Base-by-base conservation (phyloP, 208 protist genomes). In the Acanthamoeba polyphaga region DNA sequence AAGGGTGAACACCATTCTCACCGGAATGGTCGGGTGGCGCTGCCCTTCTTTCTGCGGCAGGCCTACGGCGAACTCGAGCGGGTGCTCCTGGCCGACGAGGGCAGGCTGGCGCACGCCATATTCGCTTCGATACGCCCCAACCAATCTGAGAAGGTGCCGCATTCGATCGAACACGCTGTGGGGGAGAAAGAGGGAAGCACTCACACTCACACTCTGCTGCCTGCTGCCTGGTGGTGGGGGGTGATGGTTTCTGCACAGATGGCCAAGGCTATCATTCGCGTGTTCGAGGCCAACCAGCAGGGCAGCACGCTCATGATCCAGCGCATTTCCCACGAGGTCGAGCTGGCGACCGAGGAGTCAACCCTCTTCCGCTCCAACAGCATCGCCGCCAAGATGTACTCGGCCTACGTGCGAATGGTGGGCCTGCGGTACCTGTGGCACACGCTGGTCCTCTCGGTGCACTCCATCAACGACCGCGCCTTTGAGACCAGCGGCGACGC, bases 281-380 rank as follows among this genome's bases (percentile, higher is more conserved):
- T 92, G 24, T 92, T 76, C 43, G 87, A 68, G 15, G 60, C 60
- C 87, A 92, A 76, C 38, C 53, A 92, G 32, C 58, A 92, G n/a
- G 58, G 87, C 38, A 74, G 6, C 13, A 29, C 62, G 6, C 60
- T 92, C 87, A 19, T 92, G 7, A 29, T 74, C 43, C 9, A 19
- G 24, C 64, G 87, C 9, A 92, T 92, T 22, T 76, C 87, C 9
- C 27, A 92, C 9, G 87, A 92, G 60, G 27, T 92, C 62, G 38
- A 58, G 22, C 24, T 49, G 64, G 55, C 87, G 6, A 51, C 34
- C 62, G 43, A 68, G 34, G 87, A 92, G 60, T 76, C 87, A 0
- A 92, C 87, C 24, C 91, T 94, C 32, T 94, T 94, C 91, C 91
- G 91, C 8, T 27, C 91, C n/a, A 88, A 94, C 58, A 89, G 76